Evolutionary conservation across 2,329 filamentous ascomycete genomes (phyloP).

Genomic region (Arthrobotrys pseudoclavata): DNA sequence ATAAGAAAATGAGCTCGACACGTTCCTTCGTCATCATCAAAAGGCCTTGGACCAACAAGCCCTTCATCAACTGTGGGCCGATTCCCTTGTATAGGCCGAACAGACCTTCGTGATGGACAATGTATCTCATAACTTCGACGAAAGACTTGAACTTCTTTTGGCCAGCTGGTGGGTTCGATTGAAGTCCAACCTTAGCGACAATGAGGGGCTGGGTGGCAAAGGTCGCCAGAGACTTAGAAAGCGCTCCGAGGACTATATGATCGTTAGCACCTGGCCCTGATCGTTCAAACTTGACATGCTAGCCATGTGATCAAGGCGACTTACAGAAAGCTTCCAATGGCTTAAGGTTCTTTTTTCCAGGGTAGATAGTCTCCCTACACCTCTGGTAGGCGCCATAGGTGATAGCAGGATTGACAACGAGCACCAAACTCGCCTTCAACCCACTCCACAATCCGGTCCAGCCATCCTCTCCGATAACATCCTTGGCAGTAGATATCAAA

Average conservation of each 20-base stretch:
- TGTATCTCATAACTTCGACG: constrained; percentile 93
- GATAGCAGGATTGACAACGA: constrained; percentile 96
- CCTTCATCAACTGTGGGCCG: constrained; percentile 91
- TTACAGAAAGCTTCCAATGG: constrained; percentile 92
- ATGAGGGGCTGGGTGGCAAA: constrained; percentile 94
- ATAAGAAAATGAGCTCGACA: constrained; percentile 89
- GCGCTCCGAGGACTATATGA: constrained; percentile 78
- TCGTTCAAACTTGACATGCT: not conserved
- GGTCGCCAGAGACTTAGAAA: constrained; percentile 93
- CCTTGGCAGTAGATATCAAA: constrained; percentile 85
- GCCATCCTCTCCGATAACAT: constrained; percentile 93
- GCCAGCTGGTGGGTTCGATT: constrained; percentile 91
- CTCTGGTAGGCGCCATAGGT: constrained; percentile 98
- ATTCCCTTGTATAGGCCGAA: constrained; percentile 96
- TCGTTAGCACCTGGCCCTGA: not conserved
- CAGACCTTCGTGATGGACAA: constrained; percentile 86
- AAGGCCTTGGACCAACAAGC: constrained; percentile 91
- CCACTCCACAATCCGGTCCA: constrained; percentile 92
- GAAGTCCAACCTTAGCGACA: constrained; percentile 95
- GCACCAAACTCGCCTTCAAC: constrained; percentile 92
- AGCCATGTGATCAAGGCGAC: constrained; percentile 66
- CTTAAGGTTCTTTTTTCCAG: constrained; percentile 79
- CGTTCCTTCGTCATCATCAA: constrained; percentile 99
- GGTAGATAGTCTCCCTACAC: constrained; percentile 81
- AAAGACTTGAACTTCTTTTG: constrained; percentile 91